These are phyloP conservation scores for Lagenidium giganteum DNA, from an alignment of 352 stramenopile genomes.

Conservation along the genomic window DNA sequence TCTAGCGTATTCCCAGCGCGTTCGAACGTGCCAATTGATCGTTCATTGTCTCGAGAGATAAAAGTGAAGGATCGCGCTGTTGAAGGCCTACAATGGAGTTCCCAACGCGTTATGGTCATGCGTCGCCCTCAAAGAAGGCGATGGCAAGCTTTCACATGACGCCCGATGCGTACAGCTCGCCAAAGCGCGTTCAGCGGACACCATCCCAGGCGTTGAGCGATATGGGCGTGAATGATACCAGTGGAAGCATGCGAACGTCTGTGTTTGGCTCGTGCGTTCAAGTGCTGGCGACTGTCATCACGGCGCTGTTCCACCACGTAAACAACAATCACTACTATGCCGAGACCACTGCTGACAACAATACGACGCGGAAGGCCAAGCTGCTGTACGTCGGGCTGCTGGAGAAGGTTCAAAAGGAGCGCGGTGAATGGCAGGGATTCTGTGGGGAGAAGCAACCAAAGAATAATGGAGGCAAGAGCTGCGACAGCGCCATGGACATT, in stretches of 20 bases:
- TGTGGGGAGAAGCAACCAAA: constrained; percentile 2
- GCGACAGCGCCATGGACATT: constrained; percentile 13
- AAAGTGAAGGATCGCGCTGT: too few relatives aligned
- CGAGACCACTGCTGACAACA: constrained; percentile 20
- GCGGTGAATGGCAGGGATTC: constrained; percentile 69
- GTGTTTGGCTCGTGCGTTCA: constrained; percentile 54
- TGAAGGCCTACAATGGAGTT: too few relatives aligned
- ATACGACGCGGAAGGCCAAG: constrained; percentile 44
- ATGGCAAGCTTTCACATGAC: too few relatives aligned
- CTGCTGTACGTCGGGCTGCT: constrained; percentile 65
- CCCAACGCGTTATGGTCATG: too few relatives aligned
- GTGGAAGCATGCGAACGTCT: constrained; percentile 23
- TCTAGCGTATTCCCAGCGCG: too few relatives aligned
- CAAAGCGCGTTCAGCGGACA: too few relatives aligned
- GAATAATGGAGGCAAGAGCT: constrained; percentile 4
- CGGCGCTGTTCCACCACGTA: constrained; percentile 41
- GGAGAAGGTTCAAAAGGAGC: constrained; percentile 56
- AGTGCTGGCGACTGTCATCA: constrained; percentile 40
- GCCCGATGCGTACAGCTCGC: too few relatives aligned
- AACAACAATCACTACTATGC: constrained; percentile 29
- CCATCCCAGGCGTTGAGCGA: too few relatives aligned
- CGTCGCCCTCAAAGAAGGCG: too few relatives aligned
- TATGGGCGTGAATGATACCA: too few relatives aligned
- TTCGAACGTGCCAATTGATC: too few relatives aligned
- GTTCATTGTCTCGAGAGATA: too few relatives aligned